Evolutionary conservation across 1,139 yeast genomes (phyloP), one percentile per base, ranked within the genome.

Genomic region (Diutina pseudorugosa): DNA sequence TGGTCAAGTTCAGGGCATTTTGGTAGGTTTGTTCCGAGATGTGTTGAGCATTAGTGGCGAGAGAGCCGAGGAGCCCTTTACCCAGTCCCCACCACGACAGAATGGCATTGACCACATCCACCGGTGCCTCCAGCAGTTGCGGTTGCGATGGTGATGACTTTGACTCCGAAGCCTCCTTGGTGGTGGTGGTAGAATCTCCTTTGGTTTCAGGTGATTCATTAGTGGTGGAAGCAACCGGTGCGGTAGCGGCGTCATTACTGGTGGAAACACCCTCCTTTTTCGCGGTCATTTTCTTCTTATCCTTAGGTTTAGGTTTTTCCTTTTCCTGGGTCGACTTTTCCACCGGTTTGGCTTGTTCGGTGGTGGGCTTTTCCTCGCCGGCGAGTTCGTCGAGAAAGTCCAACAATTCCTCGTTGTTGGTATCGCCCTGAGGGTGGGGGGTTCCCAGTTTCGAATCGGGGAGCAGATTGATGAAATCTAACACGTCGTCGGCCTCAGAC

Each of bases 381-480:
- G 80, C 88, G 58, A 93, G 72, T 62, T 91, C 95, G 63, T 91
- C 96, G 56, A 93, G 71, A 61, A 93, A 91, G 41, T 88, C 95
- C 62, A 91, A 71, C 50, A 93, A 82, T 58, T 91, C 97, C 41
- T 82, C 85, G 55, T 81, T 81, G 50, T 78, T 75, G 51, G 76
- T 78, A 23, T 62, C 65, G 18, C 59, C 61, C 23, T 63, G 58
- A n/a, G 73, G 71, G 42, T 63, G 65, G 11, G 73, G 70, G 18
- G 75, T 69, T 21, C 63, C 63, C n/a, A 69, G 56, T 55, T 75
- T 73, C 40, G 81, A 77, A 55, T 83, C 89, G 11, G 96, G 97
- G 51, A 93, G 75, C 1, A 96, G 86, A 63, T 91, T 94, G 61
- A 93, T 77, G 65, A 93, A 86, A 60, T 91, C 95, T 58, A 91